These are phyloP conservation scores for Astrocystis sublimbata DNA, from an alignment of 495 filamentous ascomycete species.

Conservation along the genomic window DNA sequence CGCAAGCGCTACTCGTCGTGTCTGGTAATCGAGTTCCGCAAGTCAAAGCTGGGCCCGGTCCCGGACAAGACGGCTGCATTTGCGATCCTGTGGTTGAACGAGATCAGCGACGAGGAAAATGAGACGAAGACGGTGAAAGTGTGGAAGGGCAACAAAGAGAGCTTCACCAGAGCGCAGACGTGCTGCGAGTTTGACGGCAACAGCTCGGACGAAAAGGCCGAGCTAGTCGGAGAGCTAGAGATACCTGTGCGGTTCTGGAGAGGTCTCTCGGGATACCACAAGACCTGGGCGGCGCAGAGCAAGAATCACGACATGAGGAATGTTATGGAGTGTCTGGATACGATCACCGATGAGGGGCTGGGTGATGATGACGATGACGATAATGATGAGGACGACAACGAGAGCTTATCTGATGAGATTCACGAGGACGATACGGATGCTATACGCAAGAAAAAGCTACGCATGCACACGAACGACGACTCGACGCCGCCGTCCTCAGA, in stretches of 20 bases:
- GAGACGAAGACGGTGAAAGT: slow-evolving; percentile 54
- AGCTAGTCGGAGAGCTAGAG: slow-evolving; percentile 58
- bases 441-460: slow-evolving; percentile 30
- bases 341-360: slow-evolving; percentile 56
- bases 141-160: slow-evolving; percentile 54
- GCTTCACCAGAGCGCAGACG: slow-evolving; percentile 43
- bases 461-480: slow-evolving; percentile 37
- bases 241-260: slow-evolving; percentile 56
- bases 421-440: slow-evolving; percentile 29
- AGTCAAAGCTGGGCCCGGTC: slow-evolving; percentile 48
- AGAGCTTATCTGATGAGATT: slow-evolving; percentile 23
- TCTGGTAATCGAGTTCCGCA: slow-evolving; percentile 61
- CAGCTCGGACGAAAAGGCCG: slow-evolving; percentile 42
- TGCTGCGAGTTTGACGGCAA: slow-evolving; percentile 41
- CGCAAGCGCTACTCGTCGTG: slow-evolving; percentile 61
- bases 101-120: slow-evolving; percentile 65
- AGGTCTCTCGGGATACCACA: slow-evolving; percentile 59
- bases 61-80: slow-evolving; percentile 59
- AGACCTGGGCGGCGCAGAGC: slow-evolving; percentile 45
- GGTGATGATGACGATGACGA: slow-evolving; percentile 38
- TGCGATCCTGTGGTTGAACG: slow-evolving; percentile 65
- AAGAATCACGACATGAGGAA: slow-evolving; percentile 52
- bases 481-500: slow-evolving; percentile 30
- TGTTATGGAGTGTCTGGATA: slow-evolving; percentile 64
- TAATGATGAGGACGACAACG: slow-evolving; percentile 32